A percentile compares a stretch with the other conserved stretches of the same genome.
phyloP scores from a whole-genome alignment of 176 grass and related monocot species.

The Eragrostis curvula region DNA sequence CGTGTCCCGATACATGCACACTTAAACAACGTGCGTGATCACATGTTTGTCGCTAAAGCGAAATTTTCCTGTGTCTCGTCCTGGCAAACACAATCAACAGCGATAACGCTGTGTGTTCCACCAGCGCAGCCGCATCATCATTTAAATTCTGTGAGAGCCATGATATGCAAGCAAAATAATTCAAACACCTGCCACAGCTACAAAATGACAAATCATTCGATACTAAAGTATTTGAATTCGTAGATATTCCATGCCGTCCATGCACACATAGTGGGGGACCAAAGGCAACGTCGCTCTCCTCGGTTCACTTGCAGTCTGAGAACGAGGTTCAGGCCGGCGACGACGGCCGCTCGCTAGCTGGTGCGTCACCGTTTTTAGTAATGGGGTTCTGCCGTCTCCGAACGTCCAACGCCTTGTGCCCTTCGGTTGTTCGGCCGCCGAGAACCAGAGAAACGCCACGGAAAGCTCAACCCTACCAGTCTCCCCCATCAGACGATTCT shows the following conservation, averaged over 20 bases:
- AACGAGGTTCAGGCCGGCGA: constrained; percentile 11
- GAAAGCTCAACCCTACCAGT: constrained; percentile 43
- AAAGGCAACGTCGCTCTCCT: not conserved
- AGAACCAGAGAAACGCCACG: not conserved
- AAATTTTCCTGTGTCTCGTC: not conserved
- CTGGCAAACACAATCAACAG: not conserved
- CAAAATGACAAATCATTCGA: not conserved
- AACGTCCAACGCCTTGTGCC: constrained; percentile 5
- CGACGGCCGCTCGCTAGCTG: not conserved
- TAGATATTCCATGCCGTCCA: not conserved
- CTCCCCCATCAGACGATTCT: not conserved
- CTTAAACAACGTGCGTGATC: constrained; percentile 3
- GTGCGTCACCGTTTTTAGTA: not conserved
- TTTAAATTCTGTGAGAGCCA: not conserved
- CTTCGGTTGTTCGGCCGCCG: constrained; percentile 34
- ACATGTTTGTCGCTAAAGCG: not conserved
- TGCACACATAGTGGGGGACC: no score
- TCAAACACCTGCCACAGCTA: not conserved
- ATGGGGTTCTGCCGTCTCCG: not conserved
- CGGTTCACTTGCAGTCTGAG: not conserved
- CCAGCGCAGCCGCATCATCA: not conserved
- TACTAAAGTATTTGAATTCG: not conserved
- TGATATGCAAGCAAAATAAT: not conserved
- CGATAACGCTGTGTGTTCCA: no score
- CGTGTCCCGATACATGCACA: not conserved